Conservation (phyloP, 805 yeast genomes). For the Zygotorulaspora danielsina region DNA sequence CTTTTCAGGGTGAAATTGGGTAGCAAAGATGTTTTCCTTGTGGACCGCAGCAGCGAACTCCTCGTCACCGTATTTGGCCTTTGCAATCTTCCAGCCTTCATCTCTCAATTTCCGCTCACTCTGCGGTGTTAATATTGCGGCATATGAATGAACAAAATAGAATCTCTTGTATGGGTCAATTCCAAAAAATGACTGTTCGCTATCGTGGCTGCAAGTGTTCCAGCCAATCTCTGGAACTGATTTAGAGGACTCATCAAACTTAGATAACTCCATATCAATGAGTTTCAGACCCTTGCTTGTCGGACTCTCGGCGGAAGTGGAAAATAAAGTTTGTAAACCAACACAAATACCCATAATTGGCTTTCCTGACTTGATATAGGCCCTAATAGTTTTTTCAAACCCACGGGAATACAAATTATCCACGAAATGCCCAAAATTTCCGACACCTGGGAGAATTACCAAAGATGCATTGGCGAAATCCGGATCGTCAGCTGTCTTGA, state of each 20-base stretch:
- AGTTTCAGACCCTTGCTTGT: slow-evolving; percentile 57
- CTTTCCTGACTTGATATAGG: slow-evolving; percentile 70
- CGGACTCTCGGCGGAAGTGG: slow-evolving; percentile 70
- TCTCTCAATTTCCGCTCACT: slow-evolving; percentile 32
- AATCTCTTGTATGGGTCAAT: slow-evolving; percentile 66
- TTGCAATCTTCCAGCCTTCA: slow-evolving; percentile 67
- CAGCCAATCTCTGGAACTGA: slow-evolving; percentile 98
- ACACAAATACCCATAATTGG: slow-evolving; percentile 97
- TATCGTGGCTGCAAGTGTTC: slow-evolving; percentile 49
- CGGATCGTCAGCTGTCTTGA: slow-evolving; percentile 57
- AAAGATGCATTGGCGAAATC: slow-evolving; percentile 42
- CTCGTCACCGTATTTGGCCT: slow-evolving; percentile 72
- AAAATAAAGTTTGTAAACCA: slow-evolving; percentile 83
- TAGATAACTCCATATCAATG: slow-evolving; percentile 49
- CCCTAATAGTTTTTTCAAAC: slow-evolving; percentile 59
- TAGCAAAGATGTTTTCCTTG: slow-evolving; percentile 79
- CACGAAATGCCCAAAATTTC: slow-evolving; percentile 93
- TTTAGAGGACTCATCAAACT: slow-evolving; percentile 60
- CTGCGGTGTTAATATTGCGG: slow-evolving; percentile 54
- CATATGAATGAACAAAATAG: slow-evolving; percentile 94
- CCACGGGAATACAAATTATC: slow-evolving; percentile 57
- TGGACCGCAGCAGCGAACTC: slow-evolving; percentile 76
- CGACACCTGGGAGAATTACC: slow-evolving; percentile 92
- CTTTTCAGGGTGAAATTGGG: slow-evolving; percentile 99
- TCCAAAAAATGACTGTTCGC: slow-evolving; percentile 47